Evolutionary conservation across 176 grass and related monocot species (phyloP).

Genomic region (Melocanna baccifera): DNA sequence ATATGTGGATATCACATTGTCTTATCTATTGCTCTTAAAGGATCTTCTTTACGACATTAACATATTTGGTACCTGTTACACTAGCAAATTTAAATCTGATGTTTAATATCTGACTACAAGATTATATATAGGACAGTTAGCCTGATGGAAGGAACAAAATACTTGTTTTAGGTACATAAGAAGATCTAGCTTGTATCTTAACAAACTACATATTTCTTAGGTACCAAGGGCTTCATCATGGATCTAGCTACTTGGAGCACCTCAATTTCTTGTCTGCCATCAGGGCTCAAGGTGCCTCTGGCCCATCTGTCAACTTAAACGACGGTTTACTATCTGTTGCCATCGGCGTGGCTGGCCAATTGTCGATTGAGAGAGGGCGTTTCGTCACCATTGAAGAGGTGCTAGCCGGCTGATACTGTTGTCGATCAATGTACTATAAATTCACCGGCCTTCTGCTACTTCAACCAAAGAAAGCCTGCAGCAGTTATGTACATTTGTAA

Average conservation of each 20-base stretch:
- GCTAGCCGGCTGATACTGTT: slow-evolving; percentile 10
- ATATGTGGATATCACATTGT: not conserved
- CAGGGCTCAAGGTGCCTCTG: slow-evolving; percentile 45
- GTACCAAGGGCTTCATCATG: slow-evolving; percentile 91
- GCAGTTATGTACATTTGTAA: not conserved
- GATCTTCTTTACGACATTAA: not conserved
- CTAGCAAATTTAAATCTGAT: too few relatives aligned
- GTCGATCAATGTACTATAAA: not conserved
- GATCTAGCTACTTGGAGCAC: slow-evolving; percentile 93
- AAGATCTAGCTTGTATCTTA: not conserved
- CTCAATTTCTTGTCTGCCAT: slow-evolving; percentile 74
- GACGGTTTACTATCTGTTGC: slow-evolving; percentile 78
- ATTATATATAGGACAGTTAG: too few relatives aligned
- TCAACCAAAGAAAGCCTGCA: not conserved
- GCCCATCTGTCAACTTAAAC: slow-evolving; percentile 49
- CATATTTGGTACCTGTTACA: too few relatives aligned
- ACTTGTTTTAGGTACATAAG: not conserved
- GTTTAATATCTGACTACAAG: too few relatives aligned
- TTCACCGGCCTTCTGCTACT: not conserved
- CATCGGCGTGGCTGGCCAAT: slow-evolving; percentile 65
- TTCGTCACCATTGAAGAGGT: slow-evolving; percentile 83
- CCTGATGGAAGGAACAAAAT: too few relatives aligned
- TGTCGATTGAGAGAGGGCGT: slow-evolving; percentile 62
- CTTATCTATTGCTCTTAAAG: not conserved
- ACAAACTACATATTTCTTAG: slow-evolving; percentile 26